Percentiles rank a stretch among this genome's conserved stretches.
Conservation (phyloP, 148 eudicot genomes). For the Salicornia ramosissima region DNA sequence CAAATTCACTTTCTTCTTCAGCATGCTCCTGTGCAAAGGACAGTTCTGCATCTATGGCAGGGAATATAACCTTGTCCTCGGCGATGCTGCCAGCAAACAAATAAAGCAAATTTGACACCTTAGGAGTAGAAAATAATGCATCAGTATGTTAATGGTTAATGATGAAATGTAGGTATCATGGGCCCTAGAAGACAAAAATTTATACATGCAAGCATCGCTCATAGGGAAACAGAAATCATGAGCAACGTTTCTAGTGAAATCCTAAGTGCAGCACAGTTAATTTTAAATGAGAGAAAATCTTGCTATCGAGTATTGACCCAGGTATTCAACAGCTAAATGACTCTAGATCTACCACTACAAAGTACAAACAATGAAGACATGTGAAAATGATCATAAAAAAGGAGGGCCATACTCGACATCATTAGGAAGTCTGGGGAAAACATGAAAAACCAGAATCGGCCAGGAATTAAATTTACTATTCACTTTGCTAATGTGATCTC, state of each 20-base stretch:
- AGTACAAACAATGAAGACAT: not conserved
- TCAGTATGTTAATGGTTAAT: not conserved
- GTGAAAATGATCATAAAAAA: not conserved
- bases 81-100: slow-evolving; percentile 74
- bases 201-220: too few species aligned
- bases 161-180: not conserved
- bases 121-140: slow-evolving; percentile 11
- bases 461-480: not conserved
- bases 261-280: too few species aligned
- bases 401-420: too few species aligned
- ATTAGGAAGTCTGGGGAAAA: not conserved
- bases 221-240: too few species aligned
- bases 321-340: not conserved
- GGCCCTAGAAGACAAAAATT: too few species aligned
- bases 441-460: not conserved
- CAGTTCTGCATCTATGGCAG: slow-evolving; percentile 87
- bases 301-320: too few species aligned
- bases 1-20: slow-evolving; percentile 84
- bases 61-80: slow-evolving; percentile 94
- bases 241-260: too few species aligned
- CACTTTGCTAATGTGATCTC: not conserved
- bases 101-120: slow-evolving; percentile 19
- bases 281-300: too few species aligned
- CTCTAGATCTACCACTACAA: not conserved
- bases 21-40: slow-evolving; percentile 95